phyloP scores from a whole-genome alignment of 192 early-diverging fungal species.

The Rhizophagus prolifer region DNA sequence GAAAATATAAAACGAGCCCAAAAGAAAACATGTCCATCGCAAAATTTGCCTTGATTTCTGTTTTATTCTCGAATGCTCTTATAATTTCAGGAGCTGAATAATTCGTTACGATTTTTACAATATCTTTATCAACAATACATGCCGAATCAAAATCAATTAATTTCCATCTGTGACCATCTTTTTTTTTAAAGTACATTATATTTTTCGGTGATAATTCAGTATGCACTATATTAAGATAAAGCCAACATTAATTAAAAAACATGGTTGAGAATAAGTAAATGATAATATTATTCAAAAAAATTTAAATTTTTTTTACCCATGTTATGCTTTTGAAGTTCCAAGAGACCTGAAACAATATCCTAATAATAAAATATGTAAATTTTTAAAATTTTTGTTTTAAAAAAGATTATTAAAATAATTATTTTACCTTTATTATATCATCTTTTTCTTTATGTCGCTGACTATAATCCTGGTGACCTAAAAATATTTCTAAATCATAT shows the following conservation, averaged over 20 bases:
- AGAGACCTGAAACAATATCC: not conserved
- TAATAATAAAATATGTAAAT: not conserved
- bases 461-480: not conserved
- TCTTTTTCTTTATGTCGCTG: not conserved
- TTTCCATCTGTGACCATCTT: not conserved
- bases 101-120: not conserved
- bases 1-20: conserved; percentile 7
- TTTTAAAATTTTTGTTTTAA: too few relatives aligned
- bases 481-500: not conserved
- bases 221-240: not conserved
- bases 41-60: not conserved
- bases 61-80: not conserved
- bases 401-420: not conserved
- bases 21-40: conserved; percentile 14
- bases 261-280: not conserved
- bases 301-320: not conserved
- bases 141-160: conserved; percentile 1
- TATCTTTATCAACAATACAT: not conserved
- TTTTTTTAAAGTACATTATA: conserved; percentile 6
- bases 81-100: conserved; percentile 11
- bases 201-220: not conserved
- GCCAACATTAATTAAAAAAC: not conserved
- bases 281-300: not conserved
- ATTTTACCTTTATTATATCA: not conserved
- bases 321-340: not conserved